Evolutionary conservation across 441 rosid species (phyloP).

Genomic region (Aleurites moluccanus): DNA sequence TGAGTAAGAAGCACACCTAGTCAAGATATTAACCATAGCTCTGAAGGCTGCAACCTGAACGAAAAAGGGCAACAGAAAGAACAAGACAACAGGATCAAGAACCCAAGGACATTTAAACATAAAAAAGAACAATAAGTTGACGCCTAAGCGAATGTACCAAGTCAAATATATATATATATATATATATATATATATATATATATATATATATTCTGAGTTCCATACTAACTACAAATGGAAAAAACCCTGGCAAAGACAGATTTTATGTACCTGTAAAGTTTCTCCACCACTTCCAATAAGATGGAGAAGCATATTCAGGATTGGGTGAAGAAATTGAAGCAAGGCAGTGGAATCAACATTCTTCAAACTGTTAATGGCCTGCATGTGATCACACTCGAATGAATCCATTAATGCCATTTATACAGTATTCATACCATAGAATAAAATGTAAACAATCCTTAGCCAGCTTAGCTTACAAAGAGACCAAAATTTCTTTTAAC

Average conservation of each 20-base stretch:
- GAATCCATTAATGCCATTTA: background rate
- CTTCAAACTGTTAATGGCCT: constrained; percentile 99
- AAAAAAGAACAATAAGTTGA: constrained; percentile 11
- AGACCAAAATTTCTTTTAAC: background rate
- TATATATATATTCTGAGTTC: constrained; percentile 2
- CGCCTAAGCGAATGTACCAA: constrained; percentile 17
- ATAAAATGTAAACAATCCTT: background rate
- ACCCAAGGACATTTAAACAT: background rate
- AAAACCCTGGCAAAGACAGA: constrained; percentile 5
- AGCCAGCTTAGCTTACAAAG: background rate
- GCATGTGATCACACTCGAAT: constrained; percentile 24
- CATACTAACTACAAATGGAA: constrained; percentile 10
- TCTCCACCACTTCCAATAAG: constrained; percentile 99
- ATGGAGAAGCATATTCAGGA: constrained; percentile 98
- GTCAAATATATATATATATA: constrained; percentile 6
- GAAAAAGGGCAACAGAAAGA: background rate
- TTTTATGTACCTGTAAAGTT: constrained; percentile 83
- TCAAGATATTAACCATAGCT: constrained; percentile 98
- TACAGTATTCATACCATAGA: background rate
- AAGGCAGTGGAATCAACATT: constrained; percentile 96
- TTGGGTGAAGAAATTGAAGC: constrained; percentile 99
- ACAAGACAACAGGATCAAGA: constrained; percentile 8
- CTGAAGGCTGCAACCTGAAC: constrained; percentile 99
- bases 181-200: constrained; percentile 1
- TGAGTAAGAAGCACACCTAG: constrained; percentile 56